Evolutionary conservation across 148 eudicot species (phyloP).

Genomic region (Limonium bicolor): DNA sequence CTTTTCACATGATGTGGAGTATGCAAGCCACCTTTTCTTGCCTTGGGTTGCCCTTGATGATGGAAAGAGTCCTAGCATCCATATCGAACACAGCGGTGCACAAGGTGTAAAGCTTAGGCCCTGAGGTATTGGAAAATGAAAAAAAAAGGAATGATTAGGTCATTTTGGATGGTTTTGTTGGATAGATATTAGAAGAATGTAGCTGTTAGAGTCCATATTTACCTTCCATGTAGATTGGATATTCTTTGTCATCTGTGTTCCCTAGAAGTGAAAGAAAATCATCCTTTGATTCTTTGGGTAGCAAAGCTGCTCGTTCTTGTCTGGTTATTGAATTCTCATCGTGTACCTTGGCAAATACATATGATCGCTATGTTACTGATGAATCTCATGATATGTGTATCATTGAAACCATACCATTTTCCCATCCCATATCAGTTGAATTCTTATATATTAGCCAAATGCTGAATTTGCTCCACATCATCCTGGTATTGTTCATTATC

Average conservation of each 20-base stretch:
- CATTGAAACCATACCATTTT: too few species aligned
- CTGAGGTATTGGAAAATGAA: too few species aligned
- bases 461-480: too few species aligned
- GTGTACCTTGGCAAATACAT: conserved; percentile 67
- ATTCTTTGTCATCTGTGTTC: background rate
- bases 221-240: background rate
- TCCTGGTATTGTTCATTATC: too few species aligned
- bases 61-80: conserved; percentile 36
- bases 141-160: conserved; percentile 1
- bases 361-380: too few species aligned
- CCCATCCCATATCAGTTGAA: too few species aligned
- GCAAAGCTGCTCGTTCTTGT: conserved; percentile 46
- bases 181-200: background rate
- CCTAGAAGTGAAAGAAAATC: conserved; percentile 17
- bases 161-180: background rate
- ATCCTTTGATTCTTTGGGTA: conserved; percentile 41
- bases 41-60: conserved; percentile 55
- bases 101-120: conserved; percentile 57
- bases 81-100: conserved; percentile 66
- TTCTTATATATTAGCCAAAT: too few species aligned
- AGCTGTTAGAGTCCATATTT: background rate
- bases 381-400: too few species aligned
- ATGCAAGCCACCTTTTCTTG: conserved; percentile 12
- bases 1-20: background rate
- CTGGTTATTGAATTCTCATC: conserved; percentile 73